Conservation (phyloP, 2,329 filamentous ascomycete species). For the Pseudocercospora fuligena region DNA sequence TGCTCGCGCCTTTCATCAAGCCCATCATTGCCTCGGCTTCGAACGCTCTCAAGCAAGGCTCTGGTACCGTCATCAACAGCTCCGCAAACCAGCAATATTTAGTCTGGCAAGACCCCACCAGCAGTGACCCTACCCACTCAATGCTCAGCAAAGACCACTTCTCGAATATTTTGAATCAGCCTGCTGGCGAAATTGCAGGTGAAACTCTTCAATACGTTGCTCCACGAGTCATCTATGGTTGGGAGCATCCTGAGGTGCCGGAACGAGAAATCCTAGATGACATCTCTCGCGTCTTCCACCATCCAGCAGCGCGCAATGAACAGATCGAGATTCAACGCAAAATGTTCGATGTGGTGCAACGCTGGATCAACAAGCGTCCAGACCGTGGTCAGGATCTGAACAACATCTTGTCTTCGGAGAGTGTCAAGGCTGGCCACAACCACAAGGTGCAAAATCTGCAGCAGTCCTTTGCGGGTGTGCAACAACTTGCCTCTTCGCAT, state of each 20-base stretch:
- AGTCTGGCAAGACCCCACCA: slow-evolving; percentile 54
- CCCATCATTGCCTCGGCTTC: slow-evolving; percentile 90
- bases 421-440: slow-evolving; percentile 82
- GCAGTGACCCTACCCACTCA: slow-evolving; percentile 57
- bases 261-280: slow-evolving; percentile 85
- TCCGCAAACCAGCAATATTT: slow-evolving; percentile 57
- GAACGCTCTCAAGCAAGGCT: slow-evolving; percentile 82
- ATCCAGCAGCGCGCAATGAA: slow-evolving; percentile 80
- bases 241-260: slow-evolving; percentile 83
- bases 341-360: slow-evolving; percentile 86
- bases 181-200: slow-evolving; percentile 54
- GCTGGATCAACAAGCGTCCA: slow-evolving; percentile 75
- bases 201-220: slow-evolving; percentile 81
- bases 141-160: slow-evolving; percentile 59
- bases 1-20: slow-evolving; percentile 88
- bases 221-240: slow-evolving; percentile 86
- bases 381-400: slow-evolving; percentile 72
- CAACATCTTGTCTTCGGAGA: slow-evolving; percentile 77
- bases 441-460: slow-evolving; percentile 54
- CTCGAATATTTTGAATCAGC: slow-evolving; percentile 55
- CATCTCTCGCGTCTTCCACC: slow-evolving; percentile 83
- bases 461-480: slow-evolving; percentile 30
- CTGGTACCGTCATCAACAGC: slow-evolving; percentile 68
- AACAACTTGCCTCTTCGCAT: slow-evolving; percentile 33
- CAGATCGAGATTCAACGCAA: slow-evolving; percentile 77